A percentile compares a stretch with the other conserved stretches of the same genome.
Conservation (phyloP, 2,329 filamentous ascomycete genomes). For the Hypoxylon sp. region DNA sequence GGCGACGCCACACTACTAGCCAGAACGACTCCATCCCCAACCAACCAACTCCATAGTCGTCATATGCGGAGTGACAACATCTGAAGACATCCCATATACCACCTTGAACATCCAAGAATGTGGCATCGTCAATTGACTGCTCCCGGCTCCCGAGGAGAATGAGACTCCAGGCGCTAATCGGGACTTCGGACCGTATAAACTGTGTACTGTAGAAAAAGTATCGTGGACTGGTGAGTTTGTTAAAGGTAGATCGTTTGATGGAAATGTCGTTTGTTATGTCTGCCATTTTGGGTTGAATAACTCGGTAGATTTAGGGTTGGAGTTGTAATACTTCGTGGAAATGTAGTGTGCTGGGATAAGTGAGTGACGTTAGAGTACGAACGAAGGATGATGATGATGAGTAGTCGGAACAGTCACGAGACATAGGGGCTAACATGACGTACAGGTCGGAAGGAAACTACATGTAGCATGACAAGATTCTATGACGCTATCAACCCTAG, state of each 20-base stretch:
- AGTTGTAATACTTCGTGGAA: neutral
- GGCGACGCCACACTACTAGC: conserved; percentile 4
- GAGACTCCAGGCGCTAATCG: conserved; percentile 16
- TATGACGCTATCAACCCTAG: neutral
- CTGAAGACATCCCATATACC: conserved; percentile 20
- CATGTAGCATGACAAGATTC: neutral
- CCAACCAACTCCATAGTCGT: neutral
- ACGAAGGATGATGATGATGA: neutral
- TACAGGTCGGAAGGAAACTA: neutral
- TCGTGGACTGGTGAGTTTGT: conserved; percentile 8
- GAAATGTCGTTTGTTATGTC: neutral
- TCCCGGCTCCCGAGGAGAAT: conserved; percentile 24
- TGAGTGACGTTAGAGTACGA: neutral
- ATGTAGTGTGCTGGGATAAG: neutral
- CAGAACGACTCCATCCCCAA: conserved; percentile 10
- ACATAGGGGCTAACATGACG: neutral
- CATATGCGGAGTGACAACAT: conserved; percentile 6
- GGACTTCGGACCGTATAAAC: conserved; percentile 21
- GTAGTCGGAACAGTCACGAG: neutral
- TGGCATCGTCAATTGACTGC: conserved; percentile 5
- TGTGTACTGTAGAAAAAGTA: conserved; percentile 27
- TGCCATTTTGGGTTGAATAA: neutral
- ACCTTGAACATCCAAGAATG: conserved; percentile 3
- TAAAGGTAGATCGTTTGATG: conserved; percentile 1
- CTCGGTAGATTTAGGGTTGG: neutral